Conservation (phyloP, 2,329 filamentous ascomycete genomes). For the Cytospora piceicola region DNA sequence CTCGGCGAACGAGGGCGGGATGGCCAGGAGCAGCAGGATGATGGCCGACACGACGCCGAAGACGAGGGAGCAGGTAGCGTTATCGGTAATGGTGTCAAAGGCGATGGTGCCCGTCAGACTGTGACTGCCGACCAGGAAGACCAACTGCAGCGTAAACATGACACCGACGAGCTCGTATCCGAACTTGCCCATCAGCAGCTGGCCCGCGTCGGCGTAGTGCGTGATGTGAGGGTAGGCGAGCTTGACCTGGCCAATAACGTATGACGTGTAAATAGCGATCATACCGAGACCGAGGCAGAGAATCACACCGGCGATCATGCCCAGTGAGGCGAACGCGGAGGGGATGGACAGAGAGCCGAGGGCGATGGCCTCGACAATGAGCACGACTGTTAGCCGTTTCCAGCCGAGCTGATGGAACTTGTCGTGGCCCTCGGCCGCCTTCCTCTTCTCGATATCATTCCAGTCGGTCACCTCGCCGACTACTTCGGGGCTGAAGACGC, state of each 20-base stretch:
- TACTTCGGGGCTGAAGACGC: constrained; percentile 25
- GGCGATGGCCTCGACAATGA: constrained; percentile 61
- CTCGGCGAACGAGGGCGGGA: constrained; percentile 54
- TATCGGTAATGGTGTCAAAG: constrained; percentile 65
- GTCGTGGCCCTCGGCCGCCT: constrained; percentile 48
- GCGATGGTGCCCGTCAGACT: constrained; percentile 71
- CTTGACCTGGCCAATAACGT: constrained; percentile 50
- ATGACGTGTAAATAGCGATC: constrained; percentile 46
- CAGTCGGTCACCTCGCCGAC: constrained; percentile 29
- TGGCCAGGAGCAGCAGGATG: constrained; percentile 49
- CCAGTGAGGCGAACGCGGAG: constrained; percentile 55
- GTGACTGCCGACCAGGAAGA: constrained; percentile 75
- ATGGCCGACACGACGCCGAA: constrained; percentile 52
- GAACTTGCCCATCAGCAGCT: constrained; percentile 61
- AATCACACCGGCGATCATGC: constrained; percentile 52
- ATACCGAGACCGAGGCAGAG: constrained; percentile 42
- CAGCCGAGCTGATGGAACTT: constrained; percentile 59
- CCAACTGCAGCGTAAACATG: constrained; percentile 65
- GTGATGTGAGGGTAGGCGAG: constrained; percentile 59
- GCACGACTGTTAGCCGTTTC: constrained; percentile 59
- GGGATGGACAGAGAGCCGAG: constrained; percentile 58
- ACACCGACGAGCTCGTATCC: constrained; percentile 66
- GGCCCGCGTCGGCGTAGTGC: constrained; percentile 70
- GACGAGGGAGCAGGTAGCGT: constrained; percentile 52
- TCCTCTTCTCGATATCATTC: constrained; percentile 51